phyloP scores from a whole-genome alignment of 345 rosid genomes.

The Hibiscus syriacus region DNA sequence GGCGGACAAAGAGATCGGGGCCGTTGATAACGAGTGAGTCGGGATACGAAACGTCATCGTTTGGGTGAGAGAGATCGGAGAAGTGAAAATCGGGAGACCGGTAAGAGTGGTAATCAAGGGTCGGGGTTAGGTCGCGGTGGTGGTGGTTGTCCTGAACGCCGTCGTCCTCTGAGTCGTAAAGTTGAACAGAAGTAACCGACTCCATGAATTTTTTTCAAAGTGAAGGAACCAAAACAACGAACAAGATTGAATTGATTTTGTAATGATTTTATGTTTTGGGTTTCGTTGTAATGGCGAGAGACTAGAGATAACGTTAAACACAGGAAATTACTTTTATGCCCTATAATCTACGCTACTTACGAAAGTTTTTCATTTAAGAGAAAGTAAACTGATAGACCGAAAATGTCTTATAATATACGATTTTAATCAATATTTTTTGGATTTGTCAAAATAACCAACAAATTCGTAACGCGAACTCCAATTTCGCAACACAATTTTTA shows the following conservation, averaged over 20 bases:
- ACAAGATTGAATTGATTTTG: too few species aligned
- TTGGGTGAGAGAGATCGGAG: conserved; percentile 15
- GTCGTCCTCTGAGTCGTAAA: background rate
- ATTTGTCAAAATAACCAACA: too few species aligned
- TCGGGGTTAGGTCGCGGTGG: background rate
- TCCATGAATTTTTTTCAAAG: background rate
- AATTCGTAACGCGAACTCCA: too few species aligned
- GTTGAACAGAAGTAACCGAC: background rate
- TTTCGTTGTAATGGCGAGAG: too few species aligned
- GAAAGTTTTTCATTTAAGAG: too few species aligned
- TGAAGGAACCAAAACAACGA: too few species aligned
- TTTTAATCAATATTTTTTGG: too few species aligned
- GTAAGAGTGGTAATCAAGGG: conserved; percentile 31
- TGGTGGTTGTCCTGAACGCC: background rate
- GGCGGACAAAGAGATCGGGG: conserved; percentile 41
- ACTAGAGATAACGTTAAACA: background rate
- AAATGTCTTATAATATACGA: too few species aligned
- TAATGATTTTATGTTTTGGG: too few species aligned
- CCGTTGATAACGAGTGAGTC: conserved; percentile 29
- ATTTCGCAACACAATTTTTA: too few species aligned
- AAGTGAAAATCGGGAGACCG: conserved; percentile 25
- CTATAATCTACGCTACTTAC: too few species aligned
- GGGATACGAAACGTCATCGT: conserved; percentile 15
- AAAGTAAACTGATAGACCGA: too few species aligned
- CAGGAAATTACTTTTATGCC: background rate